Conservation (phyloP, 2,329 filamentous ascomycete species). For the Xylaria sp. region DNA sequence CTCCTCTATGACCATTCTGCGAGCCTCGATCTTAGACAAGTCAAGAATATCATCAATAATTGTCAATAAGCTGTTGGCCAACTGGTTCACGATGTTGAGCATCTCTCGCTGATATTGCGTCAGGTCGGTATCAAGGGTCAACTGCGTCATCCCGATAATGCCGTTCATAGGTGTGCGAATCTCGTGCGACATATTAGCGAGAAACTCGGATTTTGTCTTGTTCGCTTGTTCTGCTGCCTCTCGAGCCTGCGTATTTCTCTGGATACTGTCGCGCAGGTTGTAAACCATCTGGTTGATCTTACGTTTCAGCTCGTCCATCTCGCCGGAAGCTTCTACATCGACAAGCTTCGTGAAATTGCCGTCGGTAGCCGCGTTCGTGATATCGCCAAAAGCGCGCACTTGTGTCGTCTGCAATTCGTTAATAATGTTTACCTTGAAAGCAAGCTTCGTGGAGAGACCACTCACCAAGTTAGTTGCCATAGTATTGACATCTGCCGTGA, state of each 20-base stretch:
- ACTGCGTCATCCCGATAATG: conserved; percentile 97
- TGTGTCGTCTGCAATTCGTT: conserved; percentile 79
- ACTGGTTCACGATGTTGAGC: conserved; percentile 97
- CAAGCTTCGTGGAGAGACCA: conserved; percentile 10
- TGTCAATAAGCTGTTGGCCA: conserved; percentile 94
- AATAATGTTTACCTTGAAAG: conserved; percentile 1
- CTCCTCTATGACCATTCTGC: conserved; percentile 97
- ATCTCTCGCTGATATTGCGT: conserved; percentile 97
- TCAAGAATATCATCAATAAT: conserved; percentile 91
- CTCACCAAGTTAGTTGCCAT: conserved; percentile 77
- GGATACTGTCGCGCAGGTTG: conserved; percentile 93
- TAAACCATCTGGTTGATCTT: conserved; percentile 99
- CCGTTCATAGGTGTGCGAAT: conserved; percentile 98
- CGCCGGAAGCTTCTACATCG: conserved; percentile 95
- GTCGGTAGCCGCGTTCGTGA: conserved; percentile 96
- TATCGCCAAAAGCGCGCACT: conserved; percentile 97
- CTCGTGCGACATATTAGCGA: conserved; percentile 99
- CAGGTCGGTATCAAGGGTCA: conserved; percentile 93
- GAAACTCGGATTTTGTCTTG: conserved; percentile 97
- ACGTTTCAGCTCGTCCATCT: conserved; percentile 98
- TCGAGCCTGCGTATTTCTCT: conserved; percentile 93
- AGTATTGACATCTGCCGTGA: conserved; percentile 95
- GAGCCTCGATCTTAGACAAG: conserved; percentile 87
- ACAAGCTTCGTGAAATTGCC: conserved; percentile 98
- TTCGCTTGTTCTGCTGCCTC: conserved; percentile 97